phyloP scores from a whole-genome alignment of 2,329 filamentous ascomycete species.

The Thelonectria olida region DNA sequence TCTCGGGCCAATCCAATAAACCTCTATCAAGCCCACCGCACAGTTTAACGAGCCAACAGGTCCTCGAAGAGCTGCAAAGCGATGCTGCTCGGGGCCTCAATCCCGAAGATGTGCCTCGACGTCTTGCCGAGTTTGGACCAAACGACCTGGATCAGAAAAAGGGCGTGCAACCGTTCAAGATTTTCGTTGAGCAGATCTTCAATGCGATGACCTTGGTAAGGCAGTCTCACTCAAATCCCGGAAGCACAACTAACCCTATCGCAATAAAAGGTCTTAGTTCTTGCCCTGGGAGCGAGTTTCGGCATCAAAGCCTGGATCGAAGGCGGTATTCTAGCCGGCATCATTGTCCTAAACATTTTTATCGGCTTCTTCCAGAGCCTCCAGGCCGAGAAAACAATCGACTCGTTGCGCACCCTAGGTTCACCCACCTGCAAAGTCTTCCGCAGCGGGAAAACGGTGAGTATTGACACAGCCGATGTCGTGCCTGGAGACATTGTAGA shows the following conservation, averaged over 20 bases:
- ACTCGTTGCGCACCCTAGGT: conserved; percentile 48
- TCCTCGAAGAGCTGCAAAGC: conserved; percentile 61
- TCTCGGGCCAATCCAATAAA: conserved; percentile 43
- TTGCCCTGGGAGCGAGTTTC: conserved; percentile 66
- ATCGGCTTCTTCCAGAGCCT: conserved; percentile 57
- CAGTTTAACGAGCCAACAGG: conserved; percentile 56
- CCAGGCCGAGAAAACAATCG: conserved; percentile 53
- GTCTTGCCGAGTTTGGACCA: conserved; percentile 61
- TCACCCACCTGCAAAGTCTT: conserved; percentile 50
- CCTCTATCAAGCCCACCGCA: conserved; percentile 64
- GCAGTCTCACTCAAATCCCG: not conserved
- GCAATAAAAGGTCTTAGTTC: conserved; percentile 56
- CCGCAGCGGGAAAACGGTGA: conserved; percentile 47
- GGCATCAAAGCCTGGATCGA: conserved; percentile 63
- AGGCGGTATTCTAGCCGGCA: conserved; percentile 60
- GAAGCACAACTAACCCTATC: not conserved
- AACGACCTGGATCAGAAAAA: conserved; percentile 61
- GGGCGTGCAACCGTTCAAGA: conserved; percentile 63
- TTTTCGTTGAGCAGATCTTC: conserved; percentile 65
- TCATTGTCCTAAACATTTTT: conserved; percentile 62
- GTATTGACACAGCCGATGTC: conserved; percentile 48
- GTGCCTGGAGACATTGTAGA: conserved; percentile 65
- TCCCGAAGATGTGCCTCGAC: conserved; percentile 56
- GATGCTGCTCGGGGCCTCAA: conserved; percentile 63
- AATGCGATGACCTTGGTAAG: conserved; percentile 67